Conservation (phyloP, 768 basidiomycete genomes). For the Wakefieldia striispora region DNA sequence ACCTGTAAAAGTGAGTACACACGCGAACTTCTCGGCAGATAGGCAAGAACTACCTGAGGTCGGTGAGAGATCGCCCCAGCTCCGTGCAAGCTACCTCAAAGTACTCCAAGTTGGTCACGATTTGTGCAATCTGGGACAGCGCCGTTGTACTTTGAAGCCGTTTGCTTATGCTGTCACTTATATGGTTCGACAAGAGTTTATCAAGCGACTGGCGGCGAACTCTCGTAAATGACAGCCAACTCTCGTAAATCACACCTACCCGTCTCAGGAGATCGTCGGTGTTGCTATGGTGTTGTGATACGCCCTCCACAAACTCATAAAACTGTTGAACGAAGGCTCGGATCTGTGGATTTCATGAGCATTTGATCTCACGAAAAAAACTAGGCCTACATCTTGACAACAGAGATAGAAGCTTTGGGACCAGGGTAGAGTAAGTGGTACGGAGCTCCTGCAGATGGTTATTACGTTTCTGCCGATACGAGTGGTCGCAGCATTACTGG, state of each 20-base stretch:
- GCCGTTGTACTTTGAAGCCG: conserved; percentile 75
- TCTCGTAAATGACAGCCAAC: conserved; percentile 2
- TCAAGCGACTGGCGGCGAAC: conserved; percentile 69
- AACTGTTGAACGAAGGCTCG: conserved; percentile 90
- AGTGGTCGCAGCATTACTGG: conserved; percentile 37
- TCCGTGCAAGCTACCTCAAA: conserved; percentile 84
- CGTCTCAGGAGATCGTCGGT: conserved; percentile 90
- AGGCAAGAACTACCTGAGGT: conserved; percentile 58
- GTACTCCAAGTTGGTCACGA: conserved; percentile 90
- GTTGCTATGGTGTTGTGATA: conserved; percentile 86
- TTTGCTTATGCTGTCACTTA: conserved; percentile 72
- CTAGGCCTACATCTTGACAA: conserved; percentile 73
- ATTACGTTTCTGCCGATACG: not conserved
- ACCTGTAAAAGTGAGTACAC: conserved; percentile 43
- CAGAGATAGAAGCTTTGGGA: conserved; percentile 94
- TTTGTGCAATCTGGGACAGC: conserved; percentile 88
- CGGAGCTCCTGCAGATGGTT: conserved; percentile 44
- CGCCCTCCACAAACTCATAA: conserved; percentile 95
- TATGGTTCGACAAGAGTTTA: conserved; percentile 69
- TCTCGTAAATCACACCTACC: conserved; percentile 40
- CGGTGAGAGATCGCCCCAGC: conserved; percentile 80
- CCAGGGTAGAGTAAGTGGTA: conserved; percentile 85
- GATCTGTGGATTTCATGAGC: conserved; percentile 47
- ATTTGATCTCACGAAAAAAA: not conserved
- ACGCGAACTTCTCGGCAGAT: not conserved